A percentile compares a stretch with the other conserved stretches of the same genome.
These are phyloP conservation scores for Mycena haematopus DNA, from an alignment of 768 basidiomycete genomes.

Conservation along the genomic window DNA sequence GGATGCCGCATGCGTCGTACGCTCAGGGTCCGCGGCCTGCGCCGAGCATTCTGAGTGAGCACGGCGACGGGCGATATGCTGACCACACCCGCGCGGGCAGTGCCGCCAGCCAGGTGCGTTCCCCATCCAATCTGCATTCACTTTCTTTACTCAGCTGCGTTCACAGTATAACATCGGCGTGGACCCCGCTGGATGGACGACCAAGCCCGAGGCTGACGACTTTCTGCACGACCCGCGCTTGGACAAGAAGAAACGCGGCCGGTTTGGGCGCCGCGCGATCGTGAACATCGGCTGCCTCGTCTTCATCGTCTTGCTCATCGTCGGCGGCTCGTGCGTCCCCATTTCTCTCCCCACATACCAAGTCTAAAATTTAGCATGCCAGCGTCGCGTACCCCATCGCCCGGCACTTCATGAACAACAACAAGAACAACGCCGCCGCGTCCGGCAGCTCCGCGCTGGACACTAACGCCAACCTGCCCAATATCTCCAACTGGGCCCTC, in stretches of 20 bases:
- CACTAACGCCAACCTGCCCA: constrained; percentile 17
- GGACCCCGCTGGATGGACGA: constrained; percentile 15
- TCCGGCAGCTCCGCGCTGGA: constrained; percentile 10
- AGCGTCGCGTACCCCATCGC: constrained; percentile 20
- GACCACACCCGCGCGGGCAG: constrained; percentile 18
- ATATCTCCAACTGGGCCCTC: constrained; percentile 23
- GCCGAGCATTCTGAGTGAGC: constrained; percentile 20
- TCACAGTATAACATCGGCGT: constrained; percentile 15
- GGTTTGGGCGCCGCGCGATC: background rate
- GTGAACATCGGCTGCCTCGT: constrained; percentile 17
- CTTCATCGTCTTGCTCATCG: constrained; percentile 9
- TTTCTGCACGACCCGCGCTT: constrained; percentile 19
- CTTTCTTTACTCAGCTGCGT: constrained; percentile 4
- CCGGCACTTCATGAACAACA: constrained; percentile 9
- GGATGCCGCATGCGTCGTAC: constrained; percentile 12
- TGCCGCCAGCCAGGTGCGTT: constrained; percentile 14
- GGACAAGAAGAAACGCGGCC: constrained; percentile 4
- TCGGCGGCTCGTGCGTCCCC: constrained; percentile 21
- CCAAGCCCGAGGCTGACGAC: constrained; percentile 22
- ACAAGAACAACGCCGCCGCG: background rate
- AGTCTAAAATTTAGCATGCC: constrained; percentile 8
- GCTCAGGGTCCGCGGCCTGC: constrained; percentile 19
- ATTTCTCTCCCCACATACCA: background rate
- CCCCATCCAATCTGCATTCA: constrained; percentile 13
- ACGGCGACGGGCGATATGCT: constrained; percentile 17